Evolutionary conservation across 495 filamentous ascomycete genomes (phyloP), one percentile per base, ranked within the genome.

Genomic region (Hypoxylon fuscum): DNA sequence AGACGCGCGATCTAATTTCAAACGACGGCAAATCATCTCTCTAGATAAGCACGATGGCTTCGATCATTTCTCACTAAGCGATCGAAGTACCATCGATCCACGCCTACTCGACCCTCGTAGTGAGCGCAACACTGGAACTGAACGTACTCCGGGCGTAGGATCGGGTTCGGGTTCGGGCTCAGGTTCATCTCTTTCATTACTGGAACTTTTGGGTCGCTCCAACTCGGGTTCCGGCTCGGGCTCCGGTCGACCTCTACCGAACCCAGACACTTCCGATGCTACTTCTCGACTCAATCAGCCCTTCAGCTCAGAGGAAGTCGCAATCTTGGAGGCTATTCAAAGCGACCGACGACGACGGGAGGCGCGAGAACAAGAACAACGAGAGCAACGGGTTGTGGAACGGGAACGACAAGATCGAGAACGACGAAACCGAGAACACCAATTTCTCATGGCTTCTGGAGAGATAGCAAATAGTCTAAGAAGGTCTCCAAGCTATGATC

Each of bases 1-100:
- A 2, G 95, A 98, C 77, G 76, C 93, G 18, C 88, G 95, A 18
- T 86, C 85, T 55, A 85, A 87, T 17, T 92, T 96, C 59, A 74
- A 81, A 18, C 87, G 87, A 22, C 86, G 90, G 27, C 95, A 98
- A 70, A 83, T 90, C 21, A 72, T 96, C 7, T 66, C 83, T 1
- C 71, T 96, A 31, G 84, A 90, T 59, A 74, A 77, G 27, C 74
- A 85, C 32, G 84, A 85, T 7, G 83, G 82, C 55, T 87, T 82
- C 42, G 76, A 81, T 44, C 76, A 80, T 40, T 56, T 81, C 32
- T 58, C 72, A 5, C 75, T 78, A 29, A 75, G 71, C 5, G 77
- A 83, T 23, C 70, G 72, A 25, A 69, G 61, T 38, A 80, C 78
- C 15, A 85, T 84, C 27, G 83, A 87, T 49, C 77, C 78, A 43